phyloP scores from a whole-genome alignment of 1,139 yeast species.

The Candida smagusa region DNA sequence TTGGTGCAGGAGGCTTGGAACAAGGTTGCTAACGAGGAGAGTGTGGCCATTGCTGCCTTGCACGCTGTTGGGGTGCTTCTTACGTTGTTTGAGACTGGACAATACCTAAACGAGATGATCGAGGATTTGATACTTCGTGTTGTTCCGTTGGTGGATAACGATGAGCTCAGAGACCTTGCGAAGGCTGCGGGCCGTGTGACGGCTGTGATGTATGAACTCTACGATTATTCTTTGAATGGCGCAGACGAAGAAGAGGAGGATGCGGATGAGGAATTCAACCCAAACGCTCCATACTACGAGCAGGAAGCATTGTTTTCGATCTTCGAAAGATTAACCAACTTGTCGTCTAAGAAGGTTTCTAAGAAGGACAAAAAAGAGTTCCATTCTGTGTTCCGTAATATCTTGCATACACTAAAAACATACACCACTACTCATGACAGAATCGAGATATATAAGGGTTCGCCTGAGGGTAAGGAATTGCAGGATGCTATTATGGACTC shows the following conservation, averaged over 20 bases:
- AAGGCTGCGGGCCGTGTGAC: constrained; percentile 59
- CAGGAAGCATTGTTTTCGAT: constrained; percentile 46
- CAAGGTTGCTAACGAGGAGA: constrained; percentile 33
- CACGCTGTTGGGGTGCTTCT: constrained; percentile 49
- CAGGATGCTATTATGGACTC: constrained; percentile 30
- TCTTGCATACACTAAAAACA: constrained; percentile 46
- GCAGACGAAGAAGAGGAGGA: constrained; percentile 16
- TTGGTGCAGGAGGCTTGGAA: constrained; percentile 34
- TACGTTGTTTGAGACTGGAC: constrained; percentile 40
- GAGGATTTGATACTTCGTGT: constrained; percentile 37
- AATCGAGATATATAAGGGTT: constrained; percentile 28
- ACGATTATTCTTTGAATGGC: constrained; percentile 37
- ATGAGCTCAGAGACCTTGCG: constrained; percentile 36
- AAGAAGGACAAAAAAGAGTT: constrained; percentile 62
- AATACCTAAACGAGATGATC: constrained; percentile 40
- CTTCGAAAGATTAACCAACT: constrained; percentile 46
- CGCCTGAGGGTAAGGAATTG: constrained; percentile 43
- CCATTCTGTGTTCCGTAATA: constrained; percentile 63
- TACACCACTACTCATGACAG: constrained; percentile 43
- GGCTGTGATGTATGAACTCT: constrained; percentile 62
- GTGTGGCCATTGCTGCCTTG: constrained; percentile 41
- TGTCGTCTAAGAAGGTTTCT: constrained; percentile 54
- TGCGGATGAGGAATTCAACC: constrained; percentile 34
- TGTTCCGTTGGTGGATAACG: constrained; percentile 42
- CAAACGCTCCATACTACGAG: constrained; percentile 57